Evolutionary conservation across 164 flowering plant species (phyloP).

Genomic region (Liquidambar formosana): DNA sequence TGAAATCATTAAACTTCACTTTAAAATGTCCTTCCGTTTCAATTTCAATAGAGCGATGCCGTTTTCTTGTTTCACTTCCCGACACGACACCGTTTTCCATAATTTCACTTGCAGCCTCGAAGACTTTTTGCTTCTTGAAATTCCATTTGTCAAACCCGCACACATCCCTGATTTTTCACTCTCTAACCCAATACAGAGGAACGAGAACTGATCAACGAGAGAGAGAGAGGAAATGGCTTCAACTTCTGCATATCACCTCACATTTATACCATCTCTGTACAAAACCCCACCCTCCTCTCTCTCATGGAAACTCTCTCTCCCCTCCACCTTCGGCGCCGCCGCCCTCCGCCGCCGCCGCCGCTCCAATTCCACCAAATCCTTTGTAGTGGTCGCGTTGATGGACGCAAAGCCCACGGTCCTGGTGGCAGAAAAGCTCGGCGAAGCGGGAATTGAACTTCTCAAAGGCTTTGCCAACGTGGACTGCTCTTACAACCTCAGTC

Average conservation of each 20-base stretch:
- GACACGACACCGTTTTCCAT: too few species aligned
- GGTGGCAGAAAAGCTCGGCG: conserved; percentile 46
- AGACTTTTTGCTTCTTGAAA: too few species aligned
- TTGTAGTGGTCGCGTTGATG: conserved; percentile 16
- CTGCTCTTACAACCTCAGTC: conserved; percentile 33
- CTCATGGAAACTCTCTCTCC: conserved; percentile 18
- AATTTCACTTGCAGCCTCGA: too few species aligned
- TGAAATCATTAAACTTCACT: too few species aligned
- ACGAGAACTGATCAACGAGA: neutral
- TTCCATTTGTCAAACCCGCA: too few species aligned
- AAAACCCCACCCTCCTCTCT: conserved; percentile 8
- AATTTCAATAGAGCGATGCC: too few species aligned
- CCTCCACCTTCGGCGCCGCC: conserved; percentile 10
- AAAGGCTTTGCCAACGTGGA: conserved; percentile 38
- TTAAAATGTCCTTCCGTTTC: too few species aligned
- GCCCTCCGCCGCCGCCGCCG: conserved; percentile 2
- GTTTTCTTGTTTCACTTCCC: too few species aligned
- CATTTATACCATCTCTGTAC: neutral
- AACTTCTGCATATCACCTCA: neutral
- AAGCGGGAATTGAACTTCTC: conserved; percentile 33
- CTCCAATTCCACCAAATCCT: neutral
- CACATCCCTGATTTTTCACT: too few species aligned
- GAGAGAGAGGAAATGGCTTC: conserved; percentile 10
- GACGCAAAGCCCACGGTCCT: conserved; percentile 42
- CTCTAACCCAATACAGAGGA: too few species aligned